These are phyloP conservation scores for Mycena venus DNA, from an alignment of 768 basidiomycete genomes.

Conservation along the genomic window DNA sequence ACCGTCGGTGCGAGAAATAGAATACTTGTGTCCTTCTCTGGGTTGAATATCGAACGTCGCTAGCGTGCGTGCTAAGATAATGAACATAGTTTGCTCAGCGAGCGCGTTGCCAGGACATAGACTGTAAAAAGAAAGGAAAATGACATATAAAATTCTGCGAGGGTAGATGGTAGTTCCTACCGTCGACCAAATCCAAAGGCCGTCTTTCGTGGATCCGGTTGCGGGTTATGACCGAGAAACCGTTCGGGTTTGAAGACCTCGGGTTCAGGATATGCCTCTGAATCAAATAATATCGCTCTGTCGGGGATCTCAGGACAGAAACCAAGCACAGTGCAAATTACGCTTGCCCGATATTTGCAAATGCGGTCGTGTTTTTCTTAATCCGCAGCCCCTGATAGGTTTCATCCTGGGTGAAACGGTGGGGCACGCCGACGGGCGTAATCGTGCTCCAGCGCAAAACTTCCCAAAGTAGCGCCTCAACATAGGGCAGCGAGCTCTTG, in stretches of 20 bases:
- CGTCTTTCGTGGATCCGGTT: slow-evolving; percentile 8
- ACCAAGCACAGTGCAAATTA: neutral
- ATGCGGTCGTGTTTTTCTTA: slow-evolving; percentile 6
- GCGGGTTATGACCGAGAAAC: slow-evolving; percentile 44
- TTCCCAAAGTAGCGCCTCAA: slow-evolving; percentile 52
- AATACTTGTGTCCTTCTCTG: neutral
- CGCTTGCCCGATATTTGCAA: slow-evolving; percentile 22
- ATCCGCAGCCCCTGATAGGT: slow-evolving; percentile 22
- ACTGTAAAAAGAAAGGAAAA: neutral
- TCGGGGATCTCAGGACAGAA: neutral
- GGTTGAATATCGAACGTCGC: slow-evolving; percentile 1
- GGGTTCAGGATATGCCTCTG: slow-evolving; percentile 12
- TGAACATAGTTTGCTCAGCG: neutral
- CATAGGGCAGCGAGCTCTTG: slow-evolving; percentile 48
- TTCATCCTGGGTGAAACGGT: slow-evolving; percentile 20
- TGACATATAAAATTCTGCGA: too few relatives aligned
- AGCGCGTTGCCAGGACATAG: neutral
- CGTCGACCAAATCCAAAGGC: slow-evolving; percentile 48
- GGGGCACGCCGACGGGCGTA: slow-evolving; percentile 36
- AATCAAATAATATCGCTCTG: slow-evolving; percentile 36
- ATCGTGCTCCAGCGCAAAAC: slow-evolving; percentile 40
- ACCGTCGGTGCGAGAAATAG: neutral
- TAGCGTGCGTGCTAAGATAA: neutral
- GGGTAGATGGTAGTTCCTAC: neutral
- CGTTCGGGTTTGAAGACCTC: slow-evolving; percentile 55